Conservation (phyloP, 2,329 filamentous ascomycete species). For the Aulographum hederae region DNA sequence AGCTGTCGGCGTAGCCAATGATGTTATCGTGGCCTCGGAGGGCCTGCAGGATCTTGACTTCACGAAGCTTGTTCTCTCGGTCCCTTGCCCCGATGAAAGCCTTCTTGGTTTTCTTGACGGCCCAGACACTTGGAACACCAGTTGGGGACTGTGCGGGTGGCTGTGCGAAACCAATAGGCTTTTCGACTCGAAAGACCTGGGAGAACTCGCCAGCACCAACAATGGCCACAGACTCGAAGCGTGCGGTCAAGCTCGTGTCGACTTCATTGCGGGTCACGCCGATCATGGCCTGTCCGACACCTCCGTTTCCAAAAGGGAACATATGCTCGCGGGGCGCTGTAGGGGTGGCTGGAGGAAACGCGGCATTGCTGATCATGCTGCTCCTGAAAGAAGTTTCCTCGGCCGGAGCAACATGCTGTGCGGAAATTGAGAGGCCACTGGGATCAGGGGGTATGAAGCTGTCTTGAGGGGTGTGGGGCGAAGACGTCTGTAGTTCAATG, state of each 20-base stretch:
- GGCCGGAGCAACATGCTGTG: slow-evolving; percentile 16
- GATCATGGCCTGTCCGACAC: slow-evolving; percentile 36
- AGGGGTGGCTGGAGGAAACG: slow-evolving; percentile 62
- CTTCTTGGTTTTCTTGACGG: slow-evolving; percentile 83
- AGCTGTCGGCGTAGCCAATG: slow-evolving; percentile 65
- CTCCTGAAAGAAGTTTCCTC: slow-evolving; percentile 19
- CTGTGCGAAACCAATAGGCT: slow-evolving; percentile 9
- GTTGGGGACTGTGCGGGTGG: slow-evolving; percentile 6
- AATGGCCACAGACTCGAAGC: slow-evolving; percentile 66
- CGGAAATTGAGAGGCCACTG: slow-evolving; percentile 68
- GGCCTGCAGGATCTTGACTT: slow-evolving; percentile 63
- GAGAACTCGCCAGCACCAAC: slow-evolving; percentile 88
- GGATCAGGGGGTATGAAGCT: slow-evolving; percentile 59
- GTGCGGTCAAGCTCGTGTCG: slow-evolving; percentile 52
- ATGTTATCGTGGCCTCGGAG: slow-evolving; percentile 70
- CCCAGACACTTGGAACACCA: slow-evolving; percentile 40
- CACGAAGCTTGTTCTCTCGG: slow-evolving; percentile 65
- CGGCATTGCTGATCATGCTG: slow-evolving; percentile 21
- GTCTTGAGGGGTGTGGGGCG: slow-evolving; percentile 67
- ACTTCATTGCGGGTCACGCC: slow-evolving; percentile 52
- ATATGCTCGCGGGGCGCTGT: slow-evolving; percentile 46
- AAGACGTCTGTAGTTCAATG: slow-evolving; percentile 24
- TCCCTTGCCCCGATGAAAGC: slow-evolving; percentile 63
- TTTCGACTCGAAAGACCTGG: slow-evolving; percentile 59
- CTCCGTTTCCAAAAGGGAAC: slow-evolving; percentile 39